Percentiles rank a stretch among this genome's conserved stretches.
phyloP scores from a whole-genome alignment of 2,329 filamentous ascomycete species.

The Purpureocillium takamizusanense region DNA sequence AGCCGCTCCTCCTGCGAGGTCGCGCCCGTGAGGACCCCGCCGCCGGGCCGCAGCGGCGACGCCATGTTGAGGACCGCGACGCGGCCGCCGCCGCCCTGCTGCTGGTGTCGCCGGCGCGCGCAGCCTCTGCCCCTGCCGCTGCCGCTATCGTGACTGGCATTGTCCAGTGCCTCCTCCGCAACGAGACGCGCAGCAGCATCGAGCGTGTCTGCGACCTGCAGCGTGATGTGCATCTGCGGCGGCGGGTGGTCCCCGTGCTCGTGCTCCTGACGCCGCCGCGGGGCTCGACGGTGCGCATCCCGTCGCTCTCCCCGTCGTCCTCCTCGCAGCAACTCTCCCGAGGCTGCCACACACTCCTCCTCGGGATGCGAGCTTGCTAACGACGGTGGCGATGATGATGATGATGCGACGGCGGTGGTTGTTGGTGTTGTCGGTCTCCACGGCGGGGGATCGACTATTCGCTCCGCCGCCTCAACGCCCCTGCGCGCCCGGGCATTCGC shows the following conservation, averaged over 20 bases:
- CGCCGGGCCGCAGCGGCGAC: conserved; percentile 50
- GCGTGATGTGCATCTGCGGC: conserved; percentile 25
- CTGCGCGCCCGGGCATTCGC: conserved; percentile 44
- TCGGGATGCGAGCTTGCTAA: too few species aligned
- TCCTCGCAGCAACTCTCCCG: too few species aligned
- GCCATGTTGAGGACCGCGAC: conserved; percentile 56
- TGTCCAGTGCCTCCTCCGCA: too few species aligned
- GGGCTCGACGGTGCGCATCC: too few species aligned
- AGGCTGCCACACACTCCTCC: too few species aligned
- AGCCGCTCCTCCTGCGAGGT: conserved; percentile 53
- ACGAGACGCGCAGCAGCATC: conserved; percentile 29
- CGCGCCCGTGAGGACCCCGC: conserved; percentile 51
- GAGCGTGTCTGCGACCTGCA: conserved; percentile 44
- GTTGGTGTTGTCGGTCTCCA: not conserved
- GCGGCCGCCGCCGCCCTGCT: not conserved
- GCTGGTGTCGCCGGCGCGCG: too few species aligned
- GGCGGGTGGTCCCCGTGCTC: conserved; percentile 7
- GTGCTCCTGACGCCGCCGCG: too few species aligned
- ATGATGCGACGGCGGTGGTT: too few species aligned
- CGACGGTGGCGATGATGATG: too few species aligned
- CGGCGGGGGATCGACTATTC: conserved; percentile 27
- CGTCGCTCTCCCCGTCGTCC: too few species aligned
- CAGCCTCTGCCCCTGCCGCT: not conserved
- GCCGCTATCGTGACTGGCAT: too few species aligned
- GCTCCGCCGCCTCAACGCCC: conserved; percentile 42